Conservation (phyloP, 106 monocot genomes). For the Dioscorea dumetorum region DNA sequence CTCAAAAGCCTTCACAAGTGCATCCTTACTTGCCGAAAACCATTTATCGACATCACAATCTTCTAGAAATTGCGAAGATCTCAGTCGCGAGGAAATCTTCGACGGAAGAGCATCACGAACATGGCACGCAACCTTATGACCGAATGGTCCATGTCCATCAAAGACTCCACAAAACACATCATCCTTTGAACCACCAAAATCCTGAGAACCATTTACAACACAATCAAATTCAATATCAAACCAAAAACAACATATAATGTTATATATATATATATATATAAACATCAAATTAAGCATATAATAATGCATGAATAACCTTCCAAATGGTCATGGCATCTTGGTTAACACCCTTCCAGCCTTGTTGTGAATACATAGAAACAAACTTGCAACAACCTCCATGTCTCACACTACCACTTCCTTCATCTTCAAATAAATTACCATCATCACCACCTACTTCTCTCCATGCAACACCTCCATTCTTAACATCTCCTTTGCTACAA, state of each 20-base stretch:
- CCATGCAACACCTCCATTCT: neutral
- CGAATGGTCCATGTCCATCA: constrained; percentile 43
- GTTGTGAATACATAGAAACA: constrained; percentile 45
- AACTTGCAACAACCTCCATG: constrained; percentile 23
- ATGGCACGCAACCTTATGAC: constrained; percentile 37
- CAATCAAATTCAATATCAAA: no score
- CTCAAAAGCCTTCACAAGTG: constrained; percentile 22
- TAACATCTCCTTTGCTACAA: constrained; percentile 24
- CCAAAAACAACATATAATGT: no score
- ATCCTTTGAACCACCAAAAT: constrained; percentile 28
- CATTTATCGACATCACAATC: neutral
- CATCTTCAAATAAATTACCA: neutral
- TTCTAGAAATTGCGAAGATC: neutral
- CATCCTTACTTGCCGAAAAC: constrained; percentile 18
- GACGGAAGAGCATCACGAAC: constrained; percentile 31
- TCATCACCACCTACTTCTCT: neutral
- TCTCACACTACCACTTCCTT: constrained; percentile 23
- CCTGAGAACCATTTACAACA: constrained; percentile 7
- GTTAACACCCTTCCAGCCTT: constrained; percentile 58
- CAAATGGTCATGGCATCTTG: constrained; percentile 60
- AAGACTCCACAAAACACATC: constrained; percentile 33
- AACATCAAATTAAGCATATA: no score
- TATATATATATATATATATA: no score
- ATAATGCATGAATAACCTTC: constrained; percentile 23
- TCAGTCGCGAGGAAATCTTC: constrained; percentile 8